phyloP scores from a whole-genome alignment of 2,329 filamentous ascomycete species.

The Pseudogymnoascus sp. region DNA sequence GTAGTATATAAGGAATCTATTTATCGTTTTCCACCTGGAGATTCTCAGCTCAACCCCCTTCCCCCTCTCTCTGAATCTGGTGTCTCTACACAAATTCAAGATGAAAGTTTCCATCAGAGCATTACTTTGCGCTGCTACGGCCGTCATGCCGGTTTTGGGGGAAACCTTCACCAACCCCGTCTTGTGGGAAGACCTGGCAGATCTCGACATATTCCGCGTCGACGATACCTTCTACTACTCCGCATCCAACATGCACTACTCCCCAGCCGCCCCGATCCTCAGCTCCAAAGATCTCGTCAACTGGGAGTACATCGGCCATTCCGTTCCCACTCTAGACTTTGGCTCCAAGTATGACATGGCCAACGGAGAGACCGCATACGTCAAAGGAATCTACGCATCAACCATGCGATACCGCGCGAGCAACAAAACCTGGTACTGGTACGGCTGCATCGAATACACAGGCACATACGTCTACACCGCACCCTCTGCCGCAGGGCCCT shows the following conservation, averaged over 20 bases:
- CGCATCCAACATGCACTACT: constrained; percentile 36
- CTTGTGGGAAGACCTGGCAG: constrained; percentile 47
- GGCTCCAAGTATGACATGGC: constrained; percentile 42
- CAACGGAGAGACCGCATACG: constrained; percentile 38
- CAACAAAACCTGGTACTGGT: constrained; percentile 47
- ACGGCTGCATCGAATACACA: constrained; percentile 46
- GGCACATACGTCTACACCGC: constrained; percentile 49
- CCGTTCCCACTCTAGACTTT: constrained; percentile 39
- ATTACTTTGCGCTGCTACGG: neutral
- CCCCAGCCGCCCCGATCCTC: constrained; percentile 48
- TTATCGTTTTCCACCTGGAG: neutral
- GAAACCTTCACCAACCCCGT: constrained; percentile 41
- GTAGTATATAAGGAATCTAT: neutral
- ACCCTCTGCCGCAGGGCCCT: constrained; percentile 34
- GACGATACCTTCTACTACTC: constrained; percentile 41
- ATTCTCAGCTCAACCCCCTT: neutral
- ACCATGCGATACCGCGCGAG: constrained; percentile 45
- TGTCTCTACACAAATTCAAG: neutral
- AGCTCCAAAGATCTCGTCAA: constrained; percentile 48
- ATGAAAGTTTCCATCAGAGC: neutral
- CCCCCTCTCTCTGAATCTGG: neutral
- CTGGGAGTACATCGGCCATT: constrained; percentile 41
- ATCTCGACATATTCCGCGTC: constrained; percentile 46
- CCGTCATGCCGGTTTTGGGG: neutral
- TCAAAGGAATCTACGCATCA: constrained; percentile 50